These are phyloP conservation scores for Colletotrichum sp. DNA, from an alignment of 2,329 filamentous ascomycete genomes.

Conservation along the genomic window DNA sequence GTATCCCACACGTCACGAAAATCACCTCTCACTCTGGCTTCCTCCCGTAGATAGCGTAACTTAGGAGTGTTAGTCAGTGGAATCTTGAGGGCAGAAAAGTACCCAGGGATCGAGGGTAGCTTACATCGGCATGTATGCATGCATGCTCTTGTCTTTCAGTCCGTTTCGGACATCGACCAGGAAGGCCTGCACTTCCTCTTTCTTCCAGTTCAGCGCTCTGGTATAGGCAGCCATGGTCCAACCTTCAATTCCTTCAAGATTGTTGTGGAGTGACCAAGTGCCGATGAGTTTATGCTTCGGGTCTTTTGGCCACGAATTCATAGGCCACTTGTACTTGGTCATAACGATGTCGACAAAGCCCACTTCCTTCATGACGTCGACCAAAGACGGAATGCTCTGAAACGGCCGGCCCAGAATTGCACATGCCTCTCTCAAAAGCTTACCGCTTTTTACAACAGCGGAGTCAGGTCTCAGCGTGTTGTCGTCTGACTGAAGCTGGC, in stretches of 20 bases:
- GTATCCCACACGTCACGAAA: not conserved
- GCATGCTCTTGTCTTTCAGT: conserved; percentile 34
- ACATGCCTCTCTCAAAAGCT: conserved; percentile 33
- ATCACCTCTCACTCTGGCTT: not conserved
- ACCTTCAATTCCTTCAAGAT: conserved; percentile 35
- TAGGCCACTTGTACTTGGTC: conserved; percentile 52
- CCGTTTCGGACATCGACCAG: conserved; percentile 37
- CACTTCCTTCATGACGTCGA: conserved; percentile 48
- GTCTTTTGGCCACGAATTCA: conserved; percentile 56
- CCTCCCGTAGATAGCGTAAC: not conserved
- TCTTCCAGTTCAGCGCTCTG: conserved; percentile 34
- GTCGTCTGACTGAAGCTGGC: conserved; percentile 44
- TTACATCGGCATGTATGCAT: conserved; percentile 43
- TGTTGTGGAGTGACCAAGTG: conserved; percentile 34
- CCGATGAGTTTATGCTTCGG: conserved; percentile 56
- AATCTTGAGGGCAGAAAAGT: not conserved
- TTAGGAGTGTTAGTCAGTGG: not conserved
- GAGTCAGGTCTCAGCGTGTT: conserved; percentile 31
- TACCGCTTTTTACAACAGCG: conserved; percentile 32
- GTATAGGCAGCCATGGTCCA: conserved; percentile 40
- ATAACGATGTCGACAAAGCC: conserved; percentile 59
- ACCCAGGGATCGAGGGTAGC: conserved; percentile 4
- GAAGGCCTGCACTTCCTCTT: conserved; percentile 35
- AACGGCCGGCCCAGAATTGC: conserved; percentile 31
- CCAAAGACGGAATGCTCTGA: conserved; percentile 29